Evolutionary conservation across 164 flowering plant genomes (phyloP).

Genomic region (Malania oleifera): DNA sequence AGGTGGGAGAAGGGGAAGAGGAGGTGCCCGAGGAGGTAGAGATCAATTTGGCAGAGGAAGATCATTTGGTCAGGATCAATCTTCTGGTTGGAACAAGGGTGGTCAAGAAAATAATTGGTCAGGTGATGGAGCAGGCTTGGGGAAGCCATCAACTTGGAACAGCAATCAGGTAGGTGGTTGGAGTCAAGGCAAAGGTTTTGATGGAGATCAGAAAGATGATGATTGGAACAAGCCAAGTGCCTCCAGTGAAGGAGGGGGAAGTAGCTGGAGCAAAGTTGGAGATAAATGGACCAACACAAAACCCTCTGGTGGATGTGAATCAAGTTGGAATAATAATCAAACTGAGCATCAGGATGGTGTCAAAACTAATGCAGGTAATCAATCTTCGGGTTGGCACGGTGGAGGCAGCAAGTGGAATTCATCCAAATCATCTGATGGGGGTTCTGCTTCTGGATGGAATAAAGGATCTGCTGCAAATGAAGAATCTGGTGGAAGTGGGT

Average conservation of each 20-base stretch:
- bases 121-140: not conserved
- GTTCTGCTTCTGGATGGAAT: not conserved
- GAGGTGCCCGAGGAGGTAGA: slow-evolving; percentile 27
- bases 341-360: not conserved
- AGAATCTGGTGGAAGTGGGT: not conserved
- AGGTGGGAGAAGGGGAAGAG: slow-evolving; percentile 35
- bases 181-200: slow-evolving; percentile 8
- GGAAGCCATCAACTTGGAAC: slow-evolving; percentile 10
- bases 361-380: too few relatives aligned
- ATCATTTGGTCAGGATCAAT: slow-evolving; percentile 21
- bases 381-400: too few relatives aligned
- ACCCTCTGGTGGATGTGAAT: too few relatives aligned
- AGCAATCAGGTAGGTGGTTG: slow-evolving; percentile 7
- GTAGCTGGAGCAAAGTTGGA: slow-evolving; percentile 18
- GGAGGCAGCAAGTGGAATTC: not conserved
- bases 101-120: slow-evolving; percentile 4
- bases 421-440: not conserved
- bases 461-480: slow-evolving; percentile 1
- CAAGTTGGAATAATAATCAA: slow-evolving; percentile 1
- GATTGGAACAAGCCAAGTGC: slow-evolving; percentile 15
- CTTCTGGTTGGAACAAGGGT: slow-evolving; percentile 24
- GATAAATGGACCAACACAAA: slow-evolving; percentile 2
- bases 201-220: slow-evolving; percentile 13
- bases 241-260: slow-evolving; percentile 7
- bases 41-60: slow-evolving; percentile 28